Percentiles rank a stretch among this genome's conserved stretches.
Conservation (phyloP, 192 early-diverging fungal genomes). For the Coemansia sp. region DNA sequence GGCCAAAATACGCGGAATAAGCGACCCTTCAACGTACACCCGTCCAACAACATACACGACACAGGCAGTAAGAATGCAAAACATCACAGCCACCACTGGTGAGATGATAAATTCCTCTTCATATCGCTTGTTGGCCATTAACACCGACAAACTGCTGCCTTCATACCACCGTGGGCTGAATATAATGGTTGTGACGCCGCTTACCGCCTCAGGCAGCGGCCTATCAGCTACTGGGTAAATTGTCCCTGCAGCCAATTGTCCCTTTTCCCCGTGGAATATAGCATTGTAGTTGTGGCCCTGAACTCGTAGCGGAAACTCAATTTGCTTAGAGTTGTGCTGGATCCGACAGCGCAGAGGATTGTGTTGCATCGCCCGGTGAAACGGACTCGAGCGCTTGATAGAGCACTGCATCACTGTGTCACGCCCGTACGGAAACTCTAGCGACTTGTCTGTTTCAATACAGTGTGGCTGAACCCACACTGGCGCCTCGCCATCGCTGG, state of each 20-base stretch:
- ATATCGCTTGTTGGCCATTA: slow-evolving; percentile 46
- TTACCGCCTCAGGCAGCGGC: slow-evolving; percentile 39
- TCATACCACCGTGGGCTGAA: slow-evolving; percentile 49
- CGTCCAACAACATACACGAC: slow-evolving; percentile 51
- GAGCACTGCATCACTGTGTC: slow-evolving; percentile 46
- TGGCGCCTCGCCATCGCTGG: neutral
- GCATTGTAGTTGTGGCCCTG: slow-evolving; percentile 38
- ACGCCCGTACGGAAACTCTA: slow-evolving; percentile 33
- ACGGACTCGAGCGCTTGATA: slow-evolving; percentile 23
- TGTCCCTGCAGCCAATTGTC: slow-evolving; percentile 26
- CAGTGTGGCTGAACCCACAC: slow-evolving; percentile 31
- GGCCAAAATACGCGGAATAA: slow-evolving; percentile 30
- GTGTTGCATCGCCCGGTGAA: slow-evolving; percentile 24
- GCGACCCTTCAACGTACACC: slow-evolving; percentile 47
- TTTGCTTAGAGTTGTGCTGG: slow-evolving; percentile 18
- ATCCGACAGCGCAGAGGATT: slow-evolving; percentile 35
- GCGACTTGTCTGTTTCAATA: slow-evolving; percentile 27
- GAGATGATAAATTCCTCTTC: slow-evolving; percentile 52
- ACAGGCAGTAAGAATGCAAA: slow-evolving; percentile 49
- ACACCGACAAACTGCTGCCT: slow-evolving; percentile 23
- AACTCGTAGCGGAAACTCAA: slow-evolving; percentile 18
- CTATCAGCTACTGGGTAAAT: slow-evolving; percentile 41
- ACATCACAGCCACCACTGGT: slow-evolving; percentile 50
- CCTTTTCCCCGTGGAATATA: slow-evolving; percentile 36
- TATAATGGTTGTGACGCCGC: slow-evolving; percentile 46